Percentiles rank a stretch among this genome's conserved stretches.
Conservation (phyloP, 352 stramenopile species). For the Pythium aristosporum region DNA sequence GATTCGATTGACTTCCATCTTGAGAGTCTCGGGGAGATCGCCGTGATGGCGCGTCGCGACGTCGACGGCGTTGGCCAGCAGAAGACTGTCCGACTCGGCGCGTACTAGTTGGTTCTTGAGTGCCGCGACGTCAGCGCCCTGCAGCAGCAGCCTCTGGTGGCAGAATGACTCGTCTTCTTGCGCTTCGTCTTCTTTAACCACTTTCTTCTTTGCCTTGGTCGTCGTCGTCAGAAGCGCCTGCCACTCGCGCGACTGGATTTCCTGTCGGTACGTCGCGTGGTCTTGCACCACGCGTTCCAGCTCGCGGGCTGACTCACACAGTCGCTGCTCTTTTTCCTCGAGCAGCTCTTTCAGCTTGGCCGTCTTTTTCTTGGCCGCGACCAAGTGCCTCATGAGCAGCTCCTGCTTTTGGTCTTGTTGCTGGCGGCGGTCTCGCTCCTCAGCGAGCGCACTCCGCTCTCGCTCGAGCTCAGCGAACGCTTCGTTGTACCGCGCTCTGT, state of each 20-base stretch:
- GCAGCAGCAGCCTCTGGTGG: slow-evolving; percentile 28
- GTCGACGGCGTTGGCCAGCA: slow-evolving; percentile 66
- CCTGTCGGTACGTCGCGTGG: slow-evolving; percentile 31
- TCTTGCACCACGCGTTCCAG: slow-evolving; percentile 29
- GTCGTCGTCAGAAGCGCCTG: slow-evolving; percentile 28
- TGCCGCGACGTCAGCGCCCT: slow-evolving; percentile 40
- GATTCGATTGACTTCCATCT: slow-evolving; percentile 58
- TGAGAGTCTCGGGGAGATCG: slow-evolving; percentile 49
- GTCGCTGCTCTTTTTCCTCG: slow-evolving; percentile 39
- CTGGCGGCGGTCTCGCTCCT: slow-evolving; percentile 12
- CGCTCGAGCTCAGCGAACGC: slow-evolving; percentile 23
- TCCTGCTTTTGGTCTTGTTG: slow-evolving; percentile 1
- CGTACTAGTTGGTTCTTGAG: slow-evolving; percentile 65
- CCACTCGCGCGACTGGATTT: slow-evolving; percentile 38
- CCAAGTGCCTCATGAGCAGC: slow-evolving; percentile 37
- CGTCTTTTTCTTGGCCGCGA: slow-evolving; percentile 58
- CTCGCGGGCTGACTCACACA: slow-evolving; percentile 34
- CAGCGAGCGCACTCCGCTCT: slow-evolving; percentile 27
- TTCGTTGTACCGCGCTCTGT: slow-evolving; percentile 28
- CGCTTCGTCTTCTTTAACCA: neutral
- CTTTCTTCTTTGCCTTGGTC: slow-evolving; percentile 8
- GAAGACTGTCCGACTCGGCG: slow-evolving; percentile 53
- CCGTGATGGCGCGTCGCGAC: slow-evolving; percentile 55
- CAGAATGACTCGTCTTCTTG: no score
- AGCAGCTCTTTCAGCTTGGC: slow-evolving; percentile 46